Evolutionary conservation across 2,329 filamentous ascomycete species (phyloP), one percentile per base, ranked within the genome.

Genomic region (Cladosporium phlei): DNA sequence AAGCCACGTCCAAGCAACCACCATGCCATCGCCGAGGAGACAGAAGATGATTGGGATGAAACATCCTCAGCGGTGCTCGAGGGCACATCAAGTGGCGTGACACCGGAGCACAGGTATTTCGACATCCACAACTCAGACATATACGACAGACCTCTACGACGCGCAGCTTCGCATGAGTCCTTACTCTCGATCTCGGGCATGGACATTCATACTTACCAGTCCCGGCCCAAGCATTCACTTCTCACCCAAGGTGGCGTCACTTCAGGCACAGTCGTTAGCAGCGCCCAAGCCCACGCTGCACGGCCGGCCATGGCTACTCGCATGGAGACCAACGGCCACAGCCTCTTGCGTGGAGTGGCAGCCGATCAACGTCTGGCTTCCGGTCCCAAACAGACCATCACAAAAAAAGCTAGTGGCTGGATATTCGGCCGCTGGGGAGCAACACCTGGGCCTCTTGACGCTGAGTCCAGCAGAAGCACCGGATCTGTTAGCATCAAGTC

Each of bases 151-250:
- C 43, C 48, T 50, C 24, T 51, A 3, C 85, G 80, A 30, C 82
- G 85, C 24, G 76, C 81, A 2, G 63, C 81, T 2, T 95, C 90
- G 1, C 88, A 95, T 57, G 90, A 96, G 63, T 95, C 88, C 14
- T 83, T 96, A 51, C 78, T 96, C 55, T 96, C 90, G 0, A 77
- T 95, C 2, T 80, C 83, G 0, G 89, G 88, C 2, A 83, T 95
- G 64, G 91, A 96, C 61, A 94, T 95, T 39, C 89, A 95, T 63
- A 65, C 63, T 3, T 74, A 94, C 4, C 83, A 84, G 58, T 76
- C 77, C 1, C 79, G 86, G 3, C 87, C 88, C 0, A 87, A 85
- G 25, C 87, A 94, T 58, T 76, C 93, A 49, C 79, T 83, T 14
- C 71, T 70, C 51, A 59, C 68, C 78, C 19, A 79, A 76, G 48